phyloP scores from a whole-genome alignment of 2,329 filamentous ascomycete species.

The Boeremia lycopersici region DNA sequence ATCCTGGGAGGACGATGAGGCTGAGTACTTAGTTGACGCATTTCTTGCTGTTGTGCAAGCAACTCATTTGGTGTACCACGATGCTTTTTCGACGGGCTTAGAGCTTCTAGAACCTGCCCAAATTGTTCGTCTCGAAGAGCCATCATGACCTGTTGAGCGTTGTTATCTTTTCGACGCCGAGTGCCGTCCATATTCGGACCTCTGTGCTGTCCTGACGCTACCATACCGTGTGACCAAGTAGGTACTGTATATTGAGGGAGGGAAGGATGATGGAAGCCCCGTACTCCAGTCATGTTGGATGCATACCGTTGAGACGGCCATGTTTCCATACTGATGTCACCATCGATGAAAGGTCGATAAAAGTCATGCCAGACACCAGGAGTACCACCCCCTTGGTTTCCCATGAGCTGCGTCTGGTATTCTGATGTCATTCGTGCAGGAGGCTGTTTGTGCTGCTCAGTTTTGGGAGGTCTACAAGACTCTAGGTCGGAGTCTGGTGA shows the following conservation, averaged over 20 bases:
- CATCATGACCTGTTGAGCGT: conserved; percentile 21
- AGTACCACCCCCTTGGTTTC: conserved; percentile 4
- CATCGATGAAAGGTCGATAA: conserved; percentile 16
- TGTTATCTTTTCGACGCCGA: conserved; percentile 18
- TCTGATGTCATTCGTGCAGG: conserved; percentile 25
- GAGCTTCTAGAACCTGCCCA: conserved; percentile 32
- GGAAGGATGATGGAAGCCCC: background rate
- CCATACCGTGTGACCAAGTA: background rate
- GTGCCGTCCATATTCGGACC: conserved; percentile 1
- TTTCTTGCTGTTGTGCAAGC: background rate
- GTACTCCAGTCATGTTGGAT: conserved; percentile 2
- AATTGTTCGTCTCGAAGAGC: conserved; percentile 38
- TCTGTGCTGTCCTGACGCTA: no score
- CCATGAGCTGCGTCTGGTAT: conserved; percentile 9
- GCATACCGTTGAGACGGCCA: conserved; percentile 17
- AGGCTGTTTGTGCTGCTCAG: conserved; percentile 24
- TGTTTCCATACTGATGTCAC: conserved; percentile 28
- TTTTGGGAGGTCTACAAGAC: conserved; percentile 18
- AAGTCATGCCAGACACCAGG: conserved; percentile 23
- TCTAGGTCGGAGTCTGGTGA: conserved; percentile 14
- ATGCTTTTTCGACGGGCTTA: conserved; percentile 62
- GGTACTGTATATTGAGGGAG: background rate
- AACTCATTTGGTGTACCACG: conserved; percentile 46
- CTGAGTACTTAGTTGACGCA: conserved; percentile 9
- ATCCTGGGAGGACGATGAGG: conserved; percentile 25